Conservation (phyloP, 75 land plant genomes). For the Pinus taeda region DNA sequence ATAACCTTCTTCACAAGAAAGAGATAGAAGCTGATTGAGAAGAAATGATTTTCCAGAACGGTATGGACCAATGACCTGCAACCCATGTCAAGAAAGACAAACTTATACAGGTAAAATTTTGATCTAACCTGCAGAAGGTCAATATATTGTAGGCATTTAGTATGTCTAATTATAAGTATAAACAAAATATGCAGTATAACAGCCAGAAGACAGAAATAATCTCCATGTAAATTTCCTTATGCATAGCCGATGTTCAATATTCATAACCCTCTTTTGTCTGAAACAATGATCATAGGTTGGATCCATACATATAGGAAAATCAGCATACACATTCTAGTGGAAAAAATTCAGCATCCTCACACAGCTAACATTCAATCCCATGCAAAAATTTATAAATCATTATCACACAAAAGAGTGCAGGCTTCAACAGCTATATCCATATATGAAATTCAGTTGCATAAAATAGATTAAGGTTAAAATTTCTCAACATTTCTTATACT, state of each 20-base stretch:
- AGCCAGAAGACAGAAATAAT: not conserved
- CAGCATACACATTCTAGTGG: not conserved
- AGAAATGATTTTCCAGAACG: slow-evolving; percentile 94
- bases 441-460: not conserved
- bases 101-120: not conserved
- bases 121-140: slow-evolving; percentile 5
- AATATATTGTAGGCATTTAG: not conserved
- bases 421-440: not conserved
- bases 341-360: not conserved
- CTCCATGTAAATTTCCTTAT: not conserved
- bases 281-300: not conserved
- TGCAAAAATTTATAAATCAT: not conserved
- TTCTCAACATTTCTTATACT: not conserved
- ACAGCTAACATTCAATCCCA: no score
- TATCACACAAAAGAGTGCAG: not conserved
- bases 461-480: not conserved
- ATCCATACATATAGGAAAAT: not conserved
- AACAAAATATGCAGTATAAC: not conserved
- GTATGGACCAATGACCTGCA: slow-evolving; percentile 89
- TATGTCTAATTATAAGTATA: slow-evolving; percentile 1
- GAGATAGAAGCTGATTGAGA: slow-evolving; percentile 84
- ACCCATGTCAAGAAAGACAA: slow-evolving; percentile 12
- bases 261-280: not conserved
- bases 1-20: slow-evolving; percentile 79
- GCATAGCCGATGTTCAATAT: not conserved